Percentiles rank a stretch among this genome's conserved stretches.
Conservation (phyloP, 2,329 filamentous ascomycete species). For the Venturia effusa region DNA sequence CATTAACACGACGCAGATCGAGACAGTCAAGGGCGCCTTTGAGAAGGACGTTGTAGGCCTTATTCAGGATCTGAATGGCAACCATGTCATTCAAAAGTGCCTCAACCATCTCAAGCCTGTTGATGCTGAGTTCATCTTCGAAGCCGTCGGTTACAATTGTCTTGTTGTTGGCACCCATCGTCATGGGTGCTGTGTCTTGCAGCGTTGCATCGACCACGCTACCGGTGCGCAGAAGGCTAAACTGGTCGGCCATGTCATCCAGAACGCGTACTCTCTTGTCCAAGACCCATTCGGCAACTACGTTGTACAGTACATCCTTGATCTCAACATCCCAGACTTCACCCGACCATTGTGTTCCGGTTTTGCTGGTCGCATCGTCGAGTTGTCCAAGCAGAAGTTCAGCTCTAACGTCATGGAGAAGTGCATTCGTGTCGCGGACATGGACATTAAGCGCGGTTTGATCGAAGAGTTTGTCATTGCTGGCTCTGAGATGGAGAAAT, state of each 20-base stretch:
- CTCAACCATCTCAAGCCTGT: constrained; percentile 79
- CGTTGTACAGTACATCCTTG: constrained; percentile 86
- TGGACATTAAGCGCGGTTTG: constrained; percentile 65
- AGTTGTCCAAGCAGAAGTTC: constrained; percentile 91
- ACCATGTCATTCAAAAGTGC: constrained; percentile 98
- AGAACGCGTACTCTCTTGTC: constrained; percentile 77
- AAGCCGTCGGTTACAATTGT: constrained; percentile 78
- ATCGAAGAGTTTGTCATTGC: constrained; percentile 64
- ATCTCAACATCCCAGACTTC: constrained; percentile 82
- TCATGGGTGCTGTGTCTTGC: constrained; percentile 94
- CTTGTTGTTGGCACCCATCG: constrained; percentile 91
- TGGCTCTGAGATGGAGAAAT: constrained; percentile 69
- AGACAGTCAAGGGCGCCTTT: constrained; percentile 78
- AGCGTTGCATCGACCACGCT: constrained; percentile 96
- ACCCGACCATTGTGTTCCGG: constrained; percentile 78
- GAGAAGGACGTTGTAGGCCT: constrained; percentile 78
- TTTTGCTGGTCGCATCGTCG: constrained; percentile 62
- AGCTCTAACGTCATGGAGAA: constrained; percentile 99
- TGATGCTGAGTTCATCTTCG: constrained; percentile 93
- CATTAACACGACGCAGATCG: constrained; percentile 37
- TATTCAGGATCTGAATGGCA: constrained; percentile 95
- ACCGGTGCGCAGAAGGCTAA: constrained; percentile 79
- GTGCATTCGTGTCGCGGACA: constrained; percentile 66
- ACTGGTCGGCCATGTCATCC: constrained; percentile 77
- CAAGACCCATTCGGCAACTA: constrained; percentile 99